Conservation (phyloP, 306 rosid genomes). For the Acacia acuminata region DNA sequence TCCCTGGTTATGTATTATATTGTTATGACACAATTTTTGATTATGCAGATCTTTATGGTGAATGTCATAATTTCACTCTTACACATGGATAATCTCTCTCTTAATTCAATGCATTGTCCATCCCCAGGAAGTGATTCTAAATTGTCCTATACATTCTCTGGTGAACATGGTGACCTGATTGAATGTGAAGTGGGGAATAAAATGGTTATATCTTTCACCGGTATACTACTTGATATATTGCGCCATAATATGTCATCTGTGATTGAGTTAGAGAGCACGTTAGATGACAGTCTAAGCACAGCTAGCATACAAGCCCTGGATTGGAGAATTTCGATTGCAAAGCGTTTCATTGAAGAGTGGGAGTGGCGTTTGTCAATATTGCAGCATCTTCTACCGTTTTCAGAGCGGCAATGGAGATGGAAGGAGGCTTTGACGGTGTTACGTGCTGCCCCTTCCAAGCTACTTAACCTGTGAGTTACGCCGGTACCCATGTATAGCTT, state of each 20-base stretch:
- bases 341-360: constrained; percentile 92
- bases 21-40: constrained; percentile 24
- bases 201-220: constrained; percentile 82
- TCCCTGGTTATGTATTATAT: constrained; percentile 21
- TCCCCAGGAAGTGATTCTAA: constrained; percentile 54
- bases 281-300: constrained; percentile 49
- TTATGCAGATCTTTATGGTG: constrained; percentile 82
- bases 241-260: constrained; percentile 58
- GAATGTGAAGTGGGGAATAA: constrained; percentile 71
- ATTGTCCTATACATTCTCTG: constrained; percentile 37
- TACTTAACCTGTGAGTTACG: constrained; percentile 91
- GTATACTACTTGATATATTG: constrained; percentile 71
- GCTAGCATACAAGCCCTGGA: constrained; percentile 83
- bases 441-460: constrained; percentile 95
- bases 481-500: neutral
- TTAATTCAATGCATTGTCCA: constrained; percentile 58
- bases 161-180: constrained; percentile 50
- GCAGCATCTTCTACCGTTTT: constrained; percentile 90
- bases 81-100: constrained; percentile 87
- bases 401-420: constrained; percentile 98
- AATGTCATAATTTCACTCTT: constrained; percentile 74
- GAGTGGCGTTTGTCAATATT: constrained; percentile 98
- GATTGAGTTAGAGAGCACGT: constrained; percentile 55
- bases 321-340: constrained; percentile 84
- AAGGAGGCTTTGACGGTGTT: constrained; percentile 89